Percentiles rank a stretch among this genome's conserved stretches.
Evolutionary conservation across 192 early-diverging fungal species (phyloP).

Genomic region (Coemansia sp.): DNA sequence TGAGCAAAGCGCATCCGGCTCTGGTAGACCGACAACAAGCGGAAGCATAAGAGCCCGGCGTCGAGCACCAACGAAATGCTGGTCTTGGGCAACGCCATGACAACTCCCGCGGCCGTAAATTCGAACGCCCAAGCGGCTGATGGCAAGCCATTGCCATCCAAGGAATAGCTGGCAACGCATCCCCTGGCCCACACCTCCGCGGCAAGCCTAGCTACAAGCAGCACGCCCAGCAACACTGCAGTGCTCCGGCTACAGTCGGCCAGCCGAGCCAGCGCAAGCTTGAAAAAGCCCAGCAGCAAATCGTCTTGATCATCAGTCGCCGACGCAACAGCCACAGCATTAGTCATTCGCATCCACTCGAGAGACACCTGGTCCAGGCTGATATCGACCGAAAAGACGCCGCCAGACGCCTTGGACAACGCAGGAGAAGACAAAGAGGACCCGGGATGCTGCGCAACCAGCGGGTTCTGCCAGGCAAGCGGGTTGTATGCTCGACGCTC

Average conservation of each 20-base stretch:
- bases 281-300: background rate
- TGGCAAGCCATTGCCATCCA: too few species aligned
- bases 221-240: background rate
- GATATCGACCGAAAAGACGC: background rate
- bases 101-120: background rate
- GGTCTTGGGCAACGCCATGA: background rate
- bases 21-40: background rate
- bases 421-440: background rate
- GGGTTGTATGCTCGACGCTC: conserved; percentile 16
- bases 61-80: background rate
- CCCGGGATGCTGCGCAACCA: background rate
- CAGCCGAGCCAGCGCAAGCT: background rate
- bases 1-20: background rate
- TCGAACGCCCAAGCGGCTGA: too few species aligned
- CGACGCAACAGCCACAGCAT: background rate
- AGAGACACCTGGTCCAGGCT: conserved; percentile 10
- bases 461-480: conserved; percentile 11
- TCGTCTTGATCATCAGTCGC: background rate
- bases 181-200: background rate
- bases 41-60: background rate
- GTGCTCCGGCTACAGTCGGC: background rate
- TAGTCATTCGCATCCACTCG: conserved; percentile 8
- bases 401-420: background rate
- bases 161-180: background rate
- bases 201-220: background rate